Evolutionary conservation across 441 rosid species (phyloP).

Genomic region (Populus trichocarpa): DNA sequence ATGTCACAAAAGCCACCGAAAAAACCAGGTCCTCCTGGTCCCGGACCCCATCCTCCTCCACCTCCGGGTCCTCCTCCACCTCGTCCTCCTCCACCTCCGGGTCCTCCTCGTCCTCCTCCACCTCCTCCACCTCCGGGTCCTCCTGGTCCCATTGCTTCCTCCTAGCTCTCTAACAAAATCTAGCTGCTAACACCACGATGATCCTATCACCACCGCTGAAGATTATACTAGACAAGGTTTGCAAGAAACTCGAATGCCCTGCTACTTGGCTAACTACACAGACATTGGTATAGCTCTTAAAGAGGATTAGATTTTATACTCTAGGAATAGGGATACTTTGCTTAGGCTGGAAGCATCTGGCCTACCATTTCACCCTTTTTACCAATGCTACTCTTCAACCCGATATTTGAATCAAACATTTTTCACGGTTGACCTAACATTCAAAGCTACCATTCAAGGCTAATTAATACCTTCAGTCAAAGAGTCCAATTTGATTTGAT

Average conservation of each 20-base stretch:
- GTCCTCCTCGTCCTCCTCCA: too few relatives aligned
- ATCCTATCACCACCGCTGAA: neutral
- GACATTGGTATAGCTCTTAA: neutral
- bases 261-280: neutral
- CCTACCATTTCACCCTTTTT: neutral
- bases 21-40: constrained; percentile 21
- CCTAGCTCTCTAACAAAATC: neutral
- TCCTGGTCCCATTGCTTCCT: constrained; percentile 38
- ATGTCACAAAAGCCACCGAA: constrained; percentile 43
- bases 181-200: neutral
- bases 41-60: neutral
- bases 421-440: constrained; percentile 17
- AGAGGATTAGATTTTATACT: neutral
- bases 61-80: constrained; percentile 17
- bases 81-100: constrained; percentile 2
- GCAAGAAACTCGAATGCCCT: neutral
- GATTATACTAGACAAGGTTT: neutral
- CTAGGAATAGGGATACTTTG: neutral
- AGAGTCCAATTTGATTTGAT: neutral
- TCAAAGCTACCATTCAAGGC: constrained; percentile 25
- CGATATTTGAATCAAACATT: neutral
- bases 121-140: too few relatives aligned
- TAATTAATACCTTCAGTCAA: neutral
- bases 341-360: constrained; percentile 12
- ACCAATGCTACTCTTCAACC: neutral